Evolutionary conservation across 495 filamentous ascomycete species (phyloP), one percentile per base, ranked within the genome.

Genomic region (Pseudotulostoma volvatum): DNA sequence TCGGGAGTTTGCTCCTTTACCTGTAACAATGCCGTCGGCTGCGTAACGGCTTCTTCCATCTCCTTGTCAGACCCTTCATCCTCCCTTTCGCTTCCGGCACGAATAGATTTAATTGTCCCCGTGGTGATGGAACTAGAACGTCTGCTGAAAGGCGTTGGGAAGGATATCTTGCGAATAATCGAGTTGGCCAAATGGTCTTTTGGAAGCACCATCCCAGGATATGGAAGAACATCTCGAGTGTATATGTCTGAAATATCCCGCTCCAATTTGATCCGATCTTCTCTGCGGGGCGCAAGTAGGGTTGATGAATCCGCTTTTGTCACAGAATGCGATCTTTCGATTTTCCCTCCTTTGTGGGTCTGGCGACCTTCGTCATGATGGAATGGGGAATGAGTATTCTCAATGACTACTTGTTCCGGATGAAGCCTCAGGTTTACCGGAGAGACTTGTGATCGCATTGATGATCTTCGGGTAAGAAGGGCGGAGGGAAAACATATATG

Each of bases 91-190:
- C 37, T 33, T 8, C 33, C 37, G n/a, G 42, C 31, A 11, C 56
- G 54, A 8, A 41, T 33, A 0, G 40, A 35, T 7, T 44, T 35
- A 1, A 42, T 25, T 2, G 46, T 39, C 3, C 45, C 44, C 13
- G 39, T 42, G 15, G 42, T 55, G 21, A 56, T 39, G 4, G 60
- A 63, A 31, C 41, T 58, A 3, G 60, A 58, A 19, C 55, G 57
- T 37, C 45, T 50, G 31, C 39, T 49, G 15, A 60, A 54, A 4
- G 47, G 50, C 3, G 50, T 37, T 28, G 50, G 60, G 9, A 57
- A 41, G 51, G 81, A 90, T 15, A 93, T 65, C 50, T 82, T 86
- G 31, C 84, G 72, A 68, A 90, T 90, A 49, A 93, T 71, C 1
- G 80, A 79, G 34, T 76, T 79, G 5, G 74, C 70, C 70, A 36